These are phyloP conservation scores for Bryum argenteum DNA, from an alignment of 225 moss, liverwort and hornwort genomes.

Conservation along the genomic window DNA sequence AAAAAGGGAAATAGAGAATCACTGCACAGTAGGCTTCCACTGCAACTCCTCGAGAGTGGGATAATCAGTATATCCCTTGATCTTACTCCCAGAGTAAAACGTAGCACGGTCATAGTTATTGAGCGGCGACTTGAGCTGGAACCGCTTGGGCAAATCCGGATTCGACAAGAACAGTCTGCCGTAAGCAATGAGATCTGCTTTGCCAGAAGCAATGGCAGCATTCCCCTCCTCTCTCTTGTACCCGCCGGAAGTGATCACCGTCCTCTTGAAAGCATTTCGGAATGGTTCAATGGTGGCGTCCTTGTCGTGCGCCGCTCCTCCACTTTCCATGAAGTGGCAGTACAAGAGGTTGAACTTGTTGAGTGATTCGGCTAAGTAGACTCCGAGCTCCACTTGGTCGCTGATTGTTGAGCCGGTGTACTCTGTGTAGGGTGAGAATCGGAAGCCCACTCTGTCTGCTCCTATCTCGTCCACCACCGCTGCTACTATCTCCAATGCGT, in stretches of 20 bases:
- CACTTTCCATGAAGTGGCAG: conserved; percentile 48
- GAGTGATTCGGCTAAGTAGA: conserved; percentile 45
- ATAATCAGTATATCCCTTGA: conserved; percentile 67
- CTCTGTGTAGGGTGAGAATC: conserved; percentile 59
- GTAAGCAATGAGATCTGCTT: conserved; percentile 65
- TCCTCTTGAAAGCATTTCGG: conserved; percentile 63
- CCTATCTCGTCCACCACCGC: conserved; percentile 63
- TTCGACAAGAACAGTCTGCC: conserved; percentile 72
- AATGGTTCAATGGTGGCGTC: conserved; percentile 44
- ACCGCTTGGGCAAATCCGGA: conserved; percentile 67
- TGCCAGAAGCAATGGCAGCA: conserved; percentile 36
- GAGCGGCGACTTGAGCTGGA: conserved; percentile 63
- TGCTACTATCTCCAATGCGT: conserved; percentile 60
- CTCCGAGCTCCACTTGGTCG: conserved; percentile 48
- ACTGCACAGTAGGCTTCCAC: neutral
- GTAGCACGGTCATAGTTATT: conserved; percentile 60
- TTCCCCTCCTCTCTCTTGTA: conserved; percentile 66
- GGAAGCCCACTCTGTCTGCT: conserved; percentile 63
- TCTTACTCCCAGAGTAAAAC: conserved; percentile 48
- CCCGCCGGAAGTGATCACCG: conserved; percentile 65
- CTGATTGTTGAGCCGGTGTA: conserved; percentile 19
- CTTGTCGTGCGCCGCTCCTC: conserved; percentile 27
- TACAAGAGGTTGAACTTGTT: conserved; percentile 55
- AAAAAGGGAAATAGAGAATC: too few relatives aligned
- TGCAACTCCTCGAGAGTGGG: conserved; percentile 52